phyloP scores from a whole-genome alignment of 768 basidiomycete genomes.

The Cubamyces lactineus region DNA sequence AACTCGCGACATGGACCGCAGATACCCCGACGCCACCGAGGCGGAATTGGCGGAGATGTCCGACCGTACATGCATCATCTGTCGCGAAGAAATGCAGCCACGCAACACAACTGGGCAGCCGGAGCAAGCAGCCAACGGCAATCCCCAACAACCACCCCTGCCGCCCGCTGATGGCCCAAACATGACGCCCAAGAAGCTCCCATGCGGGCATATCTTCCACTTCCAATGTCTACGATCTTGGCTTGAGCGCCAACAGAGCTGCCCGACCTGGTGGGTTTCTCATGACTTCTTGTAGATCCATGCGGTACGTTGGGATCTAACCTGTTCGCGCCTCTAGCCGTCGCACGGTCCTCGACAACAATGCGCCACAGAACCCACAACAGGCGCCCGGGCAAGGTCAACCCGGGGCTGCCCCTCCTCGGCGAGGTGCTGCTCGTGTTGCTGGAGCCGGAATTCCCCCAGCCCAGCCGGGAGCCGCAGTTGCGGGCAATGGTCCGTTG shows the following conservation, averaged over 20 bases:
- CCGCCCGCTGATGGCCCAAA: conserved; percentile 71
- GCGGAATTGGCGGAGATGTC: conserved; percentile 81
- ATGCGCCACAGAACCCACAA: conserved; percentile 22
- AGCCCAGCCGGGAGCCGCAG: conserved; percentile 35
- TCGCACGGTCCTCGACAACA: conserved; percentile 70
- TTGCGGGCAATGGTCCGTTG: conserved; percentile 23
- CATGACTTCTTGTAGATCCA: conserved; percentile 1
- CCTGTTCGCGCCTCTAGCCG: conserved; percentile 50
- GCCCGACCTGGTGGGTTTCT: conserved; percentile 88
- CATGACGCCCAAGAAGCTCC: conserved; percentile 94
- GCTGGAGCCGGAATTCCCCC: conserved; percentile 28
- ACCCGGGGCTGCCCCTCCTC: conserved; percentile 27
- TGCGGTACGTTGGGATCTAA: neutral
- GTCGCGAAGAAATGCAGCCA: conserved; percentile 90
- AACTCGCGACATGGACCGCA: conserved; percentile 93
- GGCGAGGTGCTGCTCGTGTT: conserved; percentile 33
- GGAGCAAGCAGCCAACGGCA: conserved; percentile 26
- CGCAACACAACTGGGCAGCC: conserved; percentile 28
- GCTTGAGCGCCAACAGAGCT: conserved; percentile 98
- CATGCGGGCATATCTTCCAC: conserved; percentile 98
- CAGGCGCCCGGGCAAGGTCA: conserved; percentile 25
- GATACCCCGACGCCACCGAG: conserved; percentile 90
- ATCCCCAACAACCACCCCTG: conserved; percentile 29
- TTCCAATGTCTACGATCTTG: conserved; percentile 96
- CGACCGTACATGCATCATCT: conserved; percentile 96